Conservation (phyloP, 768 basidiomycete genomes). For the Pisolithus tinctorius region DNA sequence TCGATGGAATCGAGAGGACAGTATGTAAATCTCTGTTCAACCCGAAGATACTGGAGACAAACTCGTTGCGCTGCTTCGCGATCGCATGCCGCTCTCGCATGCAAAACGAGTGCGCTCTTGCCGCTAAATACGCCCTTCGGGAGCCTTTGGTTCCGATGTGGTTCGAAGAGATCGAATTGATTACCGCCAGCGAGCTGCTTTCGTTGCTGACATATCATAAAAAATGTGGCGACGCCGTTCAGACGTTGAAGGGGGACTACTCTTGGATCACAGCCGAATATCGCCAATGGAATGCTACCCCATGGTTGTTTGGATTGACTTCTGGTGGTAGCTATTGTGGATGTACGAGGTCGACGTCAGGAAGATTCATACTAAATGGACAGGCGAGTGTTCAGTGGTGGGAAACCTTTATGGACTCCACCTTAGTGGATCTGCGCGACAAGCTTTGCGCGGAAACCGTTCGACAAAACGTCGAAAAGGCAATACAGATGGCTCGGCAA, state of each 20-base stretch:
- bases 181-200: conserved; percentile 21
- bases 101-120: conserved; percentile 17
- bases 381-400: conserved; percentile 9
- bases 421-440: conserved; percentile 8
- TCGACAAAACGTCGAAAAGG: neutral
- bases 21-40: conserved; percentile 14
- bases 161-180: conserved; percentile 21
- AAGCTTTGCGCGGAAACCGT: conserved; percentile 13
- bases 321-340: neutral
- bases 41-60: conserved; percentile 11
- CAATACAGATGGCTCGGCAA: neutral
- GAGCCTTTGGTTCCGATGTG: conserved; percentile 16
- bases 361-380: neutral
- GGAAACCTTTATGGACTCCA: conserved; percentile 14
- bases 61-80: conserved; percentile 26
- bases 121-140: conserved; percentile 22
- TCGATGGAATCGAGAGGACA: conserved; percentile 12
- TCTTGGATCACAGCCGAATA: conserved; percentile 14
- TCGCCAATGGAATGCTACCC: neutral
- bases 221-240: conserved; percentile 9
- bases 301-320: neutral
- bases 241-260: neutral
- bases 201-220: conserved; percentile 17
- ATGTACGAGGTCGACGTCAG: neutral
- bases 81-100: conserved; percentile 22